These are phyloP conservation scores for Apiospora arundinis DNA, from an alignment of 2,329 filamentous ascomycete species.

Conservation along the genomic window DNA sequence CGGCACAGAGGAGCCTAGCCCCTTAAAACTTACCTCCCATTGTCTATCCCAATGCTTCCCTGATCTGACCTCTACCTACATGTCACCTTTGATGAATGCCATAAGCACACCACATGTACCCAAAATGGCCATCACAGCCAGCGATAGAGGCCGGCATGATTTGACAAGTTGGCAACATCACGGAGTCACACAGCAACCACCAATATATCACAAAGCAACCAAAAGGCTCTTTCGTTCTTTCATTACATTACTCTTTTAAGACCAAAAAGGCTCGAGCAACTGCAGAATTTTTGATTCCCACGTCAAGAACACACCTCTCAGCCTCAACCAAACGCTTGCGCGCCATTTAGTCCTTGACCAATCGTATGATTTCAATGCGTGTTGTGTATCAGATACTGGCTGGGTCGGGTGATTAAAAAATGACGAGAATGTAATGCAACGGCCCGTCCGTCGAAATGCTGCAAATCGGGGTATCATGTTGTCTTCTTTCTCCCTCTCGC, in stretches of 20 bases:
- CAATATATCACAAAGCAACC: background rate
- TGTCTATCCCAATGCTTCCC: background rate
- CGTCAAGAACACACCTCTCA: background rate
- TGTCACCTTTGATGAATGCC: background rate
- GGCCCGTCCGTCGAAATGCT: constrained; percentile 6
- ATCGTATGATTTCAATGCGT: background rate
- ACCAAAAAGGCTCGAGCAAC: constrained; percentile 9
- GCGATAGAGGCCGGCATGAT: background rate
- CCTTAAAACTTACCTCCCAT: background rate
- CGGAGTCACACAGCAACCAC: background rate
- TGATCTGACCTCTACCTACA: background rate
- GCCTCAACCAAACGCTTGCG: background rate
- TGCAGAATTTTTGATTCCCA: background rate
- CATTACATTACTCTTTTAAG: background rate
- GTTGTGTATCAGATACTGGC: background rate
- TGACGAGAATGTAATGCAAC: constrained; percentile 2
- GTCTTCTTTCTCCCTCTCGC: background rate
- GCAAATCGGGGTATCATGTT: constrained; percentile 14
- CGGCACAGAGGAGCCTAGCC: background rate
- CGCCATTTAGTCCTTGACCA: background rate
- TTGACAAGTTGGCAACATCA: background rate
- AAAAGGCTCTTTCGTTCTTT: background rate
- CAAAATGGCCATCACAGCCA: background rate
- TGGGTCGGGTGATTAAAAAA: background rate
- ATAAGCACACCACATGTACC: background rate